These are phyloP conservation scores for Chamaenerion angustifolium DNA, from an alignment of 345 rosid genomes.

Conservation along the genomic window DNA sequence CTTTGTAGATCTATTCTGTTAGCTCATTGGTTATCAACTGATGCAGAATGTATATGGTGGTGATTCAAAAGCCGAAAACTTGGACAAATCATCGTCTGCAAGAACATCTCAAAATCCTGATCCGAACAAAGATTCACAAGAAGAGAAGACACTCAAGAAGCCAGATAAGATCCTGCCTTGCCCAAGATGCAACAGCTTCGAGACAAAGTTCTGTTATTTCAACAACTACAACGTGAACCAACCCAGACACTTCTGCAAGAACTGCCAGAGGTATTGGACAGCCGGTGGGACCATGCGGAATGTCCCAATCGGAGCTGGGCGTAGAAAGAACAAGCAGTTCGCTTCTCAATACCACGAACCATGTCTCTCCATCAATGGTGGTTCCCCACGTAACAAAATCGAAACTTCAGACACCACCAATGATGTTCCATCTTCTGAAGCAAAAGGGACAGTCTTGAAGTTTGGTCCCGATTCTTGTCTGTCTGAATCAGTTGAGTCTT, in stretches of 20 bases:
- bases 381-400: conserved; percentile 16
- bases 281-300: conserved; percentile 79
- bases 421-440: conserved; percentile 22
- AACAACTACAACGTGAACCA: conserved; percentile 74
- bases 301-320: conserved; percentile 69
- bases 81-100: conserved; percentile 16
- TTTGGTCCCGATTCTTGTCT: conserved; percentile 47
- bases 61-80: conserved; percentile 2
- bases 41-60: conserved; percentile 7
- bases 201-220: conserved; percentile 70
- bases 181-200: conserved; percentile 67
- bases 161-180: conserved; percentile 66
- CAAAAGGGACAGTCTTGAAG: conserved; percentile 35
- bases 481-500: conserved; percentile 37
- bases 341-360: conserved; percentile 49
- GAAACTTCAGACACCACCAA: conserved; percentile 25
- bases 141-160: conserved; percentile 37
- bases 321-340: conserved; percentile 59
- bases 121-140: too few species aligned
- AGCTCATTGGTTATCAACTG: background rate
- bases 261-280: conserved; percentile 82
- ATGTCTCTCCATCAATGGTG: conserved; percentile 34
- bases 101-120: background rate
- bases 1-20: background rate
- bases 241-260: conserved; percentile 75